Percentiles rank a stretch among this genome's conserved stretches.
phyloP scores from a whole-genome alignment of 2,329 filamentous ascomycete species.

The Sordariomycetes sp. region DNA sequence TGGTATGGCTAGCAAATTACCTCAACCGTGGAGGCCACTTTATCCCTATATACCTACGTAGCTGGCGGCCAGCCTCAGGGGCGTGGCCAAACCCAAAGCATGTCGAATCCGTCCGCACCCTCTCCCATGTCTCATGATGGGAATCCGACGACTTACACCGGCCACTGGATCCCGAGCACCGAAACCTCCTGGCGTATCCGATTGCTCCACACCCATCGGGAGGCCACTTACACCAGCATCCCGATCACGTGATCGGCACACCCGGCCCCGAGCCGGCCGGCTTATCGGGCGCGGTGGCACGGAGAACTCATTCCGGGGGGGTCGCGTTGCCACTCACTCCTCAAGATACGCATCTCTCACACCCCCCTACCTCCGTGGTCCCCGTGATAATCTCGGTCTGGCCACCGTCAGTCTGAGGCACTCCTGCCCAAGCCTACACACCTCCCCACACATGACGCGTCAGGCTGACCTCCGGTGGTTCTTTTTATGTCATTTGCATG shows the following conservation, averaged over 20 bases:
- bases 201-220: not conserved
- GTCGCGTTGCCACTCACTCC: not conserved
- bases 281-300: conserved; percentile 7
- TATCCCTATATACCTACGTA: conserved; percentile 10
- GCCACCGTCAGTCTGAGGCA: not conserved
- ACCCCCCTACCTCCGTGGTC: not conserved
- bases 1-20: not conserved
- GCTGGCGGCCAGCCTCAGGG: not conserved
- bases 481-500: conserved; percentile 5
- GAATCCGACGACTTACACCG: not conserved
- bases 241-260: not conserved
- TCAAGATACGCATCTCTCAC: not conserved
- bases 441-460: not conserved
- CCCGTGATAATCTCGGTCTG: not conserved
- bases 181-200: not conserved
- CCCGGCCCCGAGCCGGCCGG: conserved; percentile 3
- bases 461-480: conserved; percentile 2
- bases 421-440: not conserved
- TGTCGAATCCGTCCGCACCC: not conserved
- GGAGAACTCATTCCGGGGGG: not conserved
- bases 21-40: not conserved
- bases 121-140: not conserved
- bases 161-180: not conserved
- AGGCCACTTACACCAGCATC: not conserved
- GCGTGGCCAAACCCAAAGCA: not conserved